Evolutionary conservation across 2,329 filamentous ascomycete genomes (phyloP), one percentile per base, ranked within the genome.

Genomic region (Epichloe bromicola): DNA sequence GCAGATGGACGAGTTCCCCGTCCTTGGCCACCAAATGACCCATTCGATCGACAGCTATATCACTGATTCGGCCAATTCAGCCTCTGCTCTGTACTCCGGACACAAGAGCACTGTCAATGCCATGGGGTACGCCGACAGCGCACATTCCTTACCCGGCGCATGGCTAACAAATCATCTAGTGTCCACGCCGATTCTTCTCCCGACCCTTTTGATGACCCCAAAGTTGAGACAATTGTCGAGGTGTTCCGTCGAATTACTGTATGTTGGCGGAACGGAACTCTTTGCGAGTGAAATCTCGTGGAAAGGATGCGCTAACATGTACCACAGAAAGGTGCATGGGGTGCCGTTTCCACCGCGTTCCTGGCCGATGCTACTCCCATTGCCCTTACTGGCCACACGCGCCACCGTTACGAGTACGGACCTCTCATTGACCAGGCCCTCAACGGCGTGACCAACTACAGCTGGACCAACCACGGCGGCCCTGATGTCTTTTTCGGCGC

Each of bases 21-120:
- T 90, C n/a, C 64, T 91, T 11, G 88, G 88, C 19, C 88, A 94
- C 65, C 87, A 91, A 69, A 91, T 93, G 83, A 90, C 87, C 11
- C 86, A 91, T 68, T 90, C 86, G 1, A 80, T 93, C 62, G 86
- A 91, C 69, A 82, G 75, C 47, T 91, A 86, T 74, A 91, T 93
- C 63, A 93, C 87, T 38, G 87, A 93, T 66, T 88, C 83, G 54
- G 88, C 88, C 67, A 93, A 93, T 70, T 88, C 84, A 5, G 87
- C 87, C 4, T 87, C 84, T 42, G 85, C 87, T 15, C 73, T 93
- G 17, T 93, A 91, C 70, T 82, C 79, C 23, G 88, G 88, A 36
- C 87, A 93, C 72, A 93, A 93, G 75, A 85, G 80, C 61, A 85
- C 81, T 0, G 86, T 91, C 57, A 90, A 93, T 61, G 85, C 85